These are phyloP conservation scores for Candida sonorensis DNA, from an alignment of 805 yeast genomes.

Conservation along the genomic window DNA sequence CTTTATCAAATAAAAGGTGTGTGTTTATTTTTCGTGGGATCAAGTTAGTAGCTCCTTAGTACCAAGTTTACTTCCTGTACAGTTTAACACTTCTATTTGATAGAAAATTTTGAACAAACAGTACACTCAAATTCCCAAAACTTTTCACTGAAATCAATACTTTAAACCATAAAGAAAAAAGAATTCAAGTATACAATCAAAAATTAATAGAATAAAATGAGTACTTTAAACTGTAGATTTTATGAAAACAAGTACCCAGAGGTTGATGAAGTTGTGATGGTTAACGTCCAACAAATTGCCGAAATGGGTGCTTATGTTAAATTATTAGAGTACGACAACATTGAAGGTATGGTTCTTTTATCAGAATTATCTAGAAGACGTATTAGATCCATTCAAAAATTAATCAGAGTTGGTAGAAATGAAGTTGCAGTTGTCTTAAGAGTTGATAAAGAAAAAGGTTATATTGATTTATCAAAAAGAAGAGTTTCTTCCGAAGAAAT, in stretches of 20 bases:
- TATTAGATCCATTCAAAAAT: conserved; percentile 94
- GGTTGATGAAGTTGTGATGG: conserved; percentile 98
- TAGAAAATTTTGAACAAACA: too few species aligned
- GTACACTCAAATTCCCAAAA: too few species aligned
- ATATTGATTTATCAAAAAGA: conserved; percentile 95
- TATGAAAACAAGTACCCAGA: conserved; percentile 98
- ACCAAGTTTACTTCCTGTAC: too few species aligned
- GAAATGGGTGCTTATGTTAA: conserved; percentile 99
- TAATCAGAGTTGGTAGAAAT: conserved; percentile 96
- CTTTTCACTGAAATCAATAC: too few species aligned
- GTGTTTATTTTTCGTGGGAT: too few species aligned
- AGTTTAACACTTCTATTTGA: too few species aligned
- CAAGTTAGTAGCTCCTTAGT: too few species aligned
- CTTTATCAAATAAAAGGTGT: too few species aligned
- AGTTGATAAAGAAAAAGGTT: conserved; percentile 98
- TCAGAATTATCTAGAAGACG: conserved; percentile 98
- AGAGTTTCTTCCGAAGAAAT: conserved; percentile 98
- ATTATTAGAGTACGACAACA: conserved; percentile 92
- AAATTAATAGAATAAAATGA: too few species aligned
- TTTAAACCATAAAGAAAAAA: too few species aligned
- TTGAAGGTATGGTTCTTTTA: conserved; percentile 96
- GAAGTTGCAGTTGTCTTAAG: conserved; percentile 97
- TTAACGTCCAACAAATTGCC: conserved; percentile 95
- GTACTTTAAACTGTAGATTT: conserved; percentile 87
- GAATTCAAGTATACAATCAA: too few species aligned